These are phyloP conservation scores for Leccinum boreale DNA, from an alignment of 768 basidiomycete species.

Conservation along the genomic window DNA sequence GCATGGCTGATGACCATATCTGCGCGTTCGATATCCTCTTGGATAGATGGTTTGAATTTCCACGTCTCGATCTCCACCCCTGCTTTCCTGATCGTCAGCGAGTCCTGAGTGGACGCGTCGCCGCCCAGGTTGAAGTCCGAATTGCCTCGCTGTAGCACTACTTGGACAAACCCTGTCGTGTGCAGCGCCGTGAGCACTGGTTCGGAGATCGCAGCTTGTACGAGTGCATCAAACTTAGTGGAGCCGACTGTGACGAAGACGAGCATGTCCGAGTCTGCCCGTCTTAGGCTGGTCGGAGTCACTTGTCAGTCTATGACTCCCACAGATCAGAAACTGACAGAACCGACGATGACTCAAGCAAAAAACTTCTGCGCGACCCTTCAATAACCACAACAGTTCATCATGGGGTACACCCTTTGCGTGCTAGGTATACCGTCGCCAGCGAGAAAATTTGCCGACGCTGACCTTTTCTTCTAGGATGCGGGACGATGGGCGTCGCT, in stretches of 20 bases:
- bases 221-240: constrained; percentile 77
- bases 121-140: constrained; percentile 42
- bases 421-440: constrained; percentile 57
- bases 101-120: constrained; percentile 11
- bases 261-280: constrained; percentile 26
- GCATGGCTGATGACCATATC: constrained; percentile 92
- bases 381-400: neutral
- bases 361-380: neutral
- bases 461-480: constrained; percentile 53
- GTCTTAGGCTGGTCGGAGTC: neutral
- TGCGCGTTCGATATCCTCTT: constrained; percentile 58
- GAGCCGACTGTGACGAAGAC: constrained; percentile 88
- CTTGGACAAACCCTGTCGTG: constrained; percentile 49
- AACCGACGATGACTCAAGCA: constrained; percentile 11
- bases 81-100: constrained; percentile 20
- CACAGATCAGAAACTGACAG: neutral
- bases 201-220: constrained; percentile 54
- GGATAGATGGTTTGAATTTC: constrained; percentile 72
- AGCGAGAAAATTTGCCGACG: constrained; percentile 6
- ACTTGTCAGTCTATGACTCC: neutral
- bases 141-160: constrained; percentile 80
- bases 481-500: constrained; percentile 98
- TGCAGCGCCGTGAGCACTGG: constrained; percentile 55
- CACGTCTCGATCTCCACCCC: constrained; percentile 62
- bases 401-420: constrained; percentile 91